phyloP scores from a whole-genome alignment of 1,139 yeast genomes.

The Protomyces inundatus region DNA sequence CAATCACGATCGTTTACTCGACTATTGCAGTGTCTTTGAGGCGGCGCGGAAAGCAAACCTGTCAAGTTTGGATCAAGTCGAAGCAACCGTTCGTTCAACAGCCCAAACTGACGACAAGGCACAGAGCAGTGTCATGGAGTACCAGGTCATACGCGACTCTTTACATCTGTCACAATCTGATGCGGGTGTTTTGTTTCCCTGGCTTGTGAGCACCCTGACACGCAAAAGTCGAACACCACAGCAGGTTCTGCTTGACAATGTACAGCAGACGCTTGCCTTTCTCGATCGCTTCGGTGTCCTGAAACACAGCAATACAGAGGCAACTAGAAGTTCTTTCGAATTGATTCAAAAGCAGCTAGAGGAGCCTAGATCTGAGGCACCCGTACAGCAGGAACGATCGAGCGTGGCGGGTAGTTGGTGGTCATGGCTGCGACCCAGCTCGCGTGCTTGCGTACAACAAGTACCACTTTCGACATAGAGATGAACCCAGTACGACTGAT shows the following conservation, averaged over 20 bases:
- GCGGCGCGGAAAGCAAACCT: background rate
- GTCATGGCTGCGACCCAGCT: too few species aligned
- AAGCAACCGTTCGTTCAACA: background rate
- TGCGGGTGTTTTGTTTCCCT: slow-evolving; percentile 1
- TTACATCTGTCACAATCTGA: slow-evolving; percentile 9
- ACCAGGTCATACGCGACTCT: background rate
- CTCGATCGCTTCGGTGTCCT: background rate
- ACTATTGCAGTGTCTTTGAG: background rate
- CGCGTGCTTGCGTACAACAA: too few species aligned
- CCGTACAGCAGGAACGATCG: too few species aligned
- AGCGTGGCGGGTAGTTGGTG: too few species aligned
- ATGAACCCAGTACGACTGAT: too few species aligned
- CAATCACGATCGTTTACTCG: slow-evolving; percentile 1
- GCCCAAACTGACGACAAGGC: background rate
- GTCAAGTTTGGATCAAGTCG: background rate
- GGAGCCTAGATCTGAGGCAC: too few species aligned
- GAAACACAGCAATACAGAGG: background rate
- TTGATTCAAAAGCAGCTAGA: too few species aligned
- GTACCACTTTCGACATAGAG: too few species aligned
- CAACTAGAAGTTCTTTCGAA: too few species aligned
- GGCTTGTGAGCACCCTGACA: background rate
- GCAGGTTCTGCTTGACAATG: background rate
- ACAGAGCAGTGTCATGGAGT: background rate
- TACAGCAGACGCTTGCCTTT: background rate
- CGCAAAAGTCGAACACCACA: background rate